phyloP scores from a whole-genome alignment of 139 green algal species.

The Tetraselmis chui region DNA sequence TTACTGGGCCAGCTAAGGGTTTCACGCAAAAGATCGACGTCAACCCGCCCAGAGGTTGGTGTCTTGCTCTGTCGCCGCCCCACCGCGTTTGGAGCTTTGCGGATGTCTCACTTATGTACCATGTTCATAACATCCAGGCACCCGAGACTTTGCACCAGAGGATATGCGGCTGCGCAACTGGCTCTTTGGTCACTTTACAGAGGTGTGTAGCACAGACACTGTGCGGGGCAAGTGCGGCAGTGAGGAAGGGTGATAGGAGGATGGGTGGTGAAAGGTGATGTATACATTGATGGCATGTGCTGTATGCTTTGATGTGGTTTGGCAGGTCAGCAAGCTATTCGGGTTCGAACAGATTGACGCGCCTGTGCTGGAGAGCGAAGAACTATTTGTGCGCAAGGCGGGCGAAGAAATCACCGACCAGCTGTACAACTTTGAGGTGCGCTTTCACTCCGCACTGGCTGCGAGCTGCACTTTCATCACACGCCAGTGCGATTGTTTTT shows the following conservation, averaged over 20 bases:
- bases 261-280: background rate
- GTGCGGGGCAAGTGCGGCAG: background rate
- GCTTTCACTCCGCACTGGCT: background rate
- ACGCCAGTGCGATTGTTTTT: too few relatives aligned
- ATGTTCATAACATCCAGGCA: constrained; percentile 63
- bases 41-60: background rate
- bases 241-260: background rate
- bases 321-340: constrained; percentile 54
- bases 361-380: constrained; percentile 93
- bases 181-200: constrained; percentile 82
- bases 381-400: constrained; percentile 93
- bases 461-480: too few relatives aligned
- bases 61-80: too few relatives aligned
- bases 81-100: too few relatives aligned
- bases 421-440: constrained; percentile 93
- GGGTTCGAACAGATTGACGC: constrained; percentile 93
- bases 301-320: background rate
- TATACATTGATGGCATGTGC: background rate
- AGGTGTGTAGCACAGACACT: background rate
- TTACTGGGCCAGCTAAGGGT: background rate
- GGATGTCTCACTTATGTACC: too few relatives aligned
- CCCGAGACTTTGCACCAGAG: constrained; percentile 90
- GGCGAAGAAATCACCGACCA: constrained; percentile 97
- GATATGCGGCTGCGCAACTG: constrained; percentile 89
- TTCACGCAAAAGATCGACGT: background rate